A percentile compares a stretch with the other conserved stretches of the same genome.
phyloP scores from a whole-genome alignment of 2,329 filamentous ascomycete species.

The Neofusicoccum kwambonambiense region DNA sequence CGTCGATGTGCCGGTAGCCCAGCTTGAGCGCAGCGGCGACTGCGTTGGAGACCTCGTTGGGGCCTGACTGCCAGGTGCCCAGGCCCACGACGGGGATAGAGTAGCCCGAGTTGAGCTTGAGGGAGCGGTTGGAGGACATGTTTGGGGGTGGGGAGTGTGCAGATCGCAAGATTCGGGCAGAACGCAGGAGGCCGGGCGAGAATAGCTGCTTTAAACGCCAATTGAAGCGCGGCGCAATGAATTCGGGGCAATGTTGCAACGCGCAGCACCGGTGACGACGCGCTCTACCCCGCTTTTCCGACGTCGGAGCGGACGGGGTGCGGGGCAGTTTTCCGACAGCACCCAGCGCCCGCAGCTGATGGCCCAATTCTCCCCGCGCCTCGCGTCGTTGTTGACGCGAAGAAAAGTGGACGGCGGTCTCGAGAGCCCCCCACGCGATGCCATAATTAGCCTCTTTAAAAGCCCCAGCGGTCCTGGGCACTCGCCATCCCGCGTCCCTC shows the following conservation, averaged over 20 bases:
- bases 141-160: background rate
- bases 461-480: no score
- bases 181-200: background rate
- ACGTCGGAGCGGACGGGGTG: background rate
- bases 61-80: slow-evolving; percentile 17
- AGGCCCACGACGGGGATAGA: slow-evolving; percentile 13
- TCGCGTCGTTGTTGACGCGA: no score
- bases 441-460: no score
- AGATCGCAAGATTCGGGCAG: background rate
- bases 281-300: slow-evolving; percentile 5
- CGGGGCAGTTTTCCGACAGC: slow-evolving; percentile 12
- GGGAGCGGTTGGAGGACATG: slow-evolving; percentile 13
- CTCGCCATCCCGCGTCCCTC: background rate
- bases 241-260: slow-evolving; percentile 1
- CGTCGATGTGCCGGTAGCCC: slow-evolving; percentile 59
- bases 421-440: no score
- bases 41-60: slow-evolving; percentile 15
- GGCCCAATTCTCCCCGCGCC: background rate
- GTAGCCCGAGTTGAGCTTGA: slow-evolving; percentile 17
- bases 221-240: background rate
- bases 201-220: background rate
- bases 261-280: background rate
- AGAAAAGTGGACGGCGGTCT: no score
- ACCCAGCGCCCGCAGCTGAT: background rate
- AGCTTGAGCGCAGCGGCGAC: slow-evolving; percentile 21